Evolutionary conservation across 2,329 filamentous ascomycete genomes (phyloP).

Genomic region (Amphichorda felina): DNA sequence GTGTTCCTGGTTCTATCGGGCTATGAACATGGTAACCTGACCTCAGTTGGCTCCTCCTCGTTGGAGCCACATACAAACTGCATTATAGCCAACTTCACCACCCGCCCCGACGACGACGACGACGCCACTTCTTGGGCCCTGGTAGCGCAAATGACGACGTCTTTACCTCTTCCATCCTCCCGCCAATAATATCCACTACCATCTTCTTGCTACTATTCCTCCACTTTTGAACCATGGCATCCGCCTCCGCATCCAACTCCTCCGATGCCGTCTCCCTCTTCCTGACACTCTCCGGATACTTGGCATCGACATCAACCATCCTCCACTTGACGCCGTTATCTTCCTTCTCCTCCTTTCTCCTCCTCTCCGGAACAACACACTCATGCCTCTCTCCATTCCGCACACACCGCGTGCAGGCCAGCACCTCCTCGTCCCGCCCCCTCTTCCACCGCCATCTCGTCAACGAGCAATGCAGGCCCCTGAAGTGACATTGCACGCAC

Average conservation of each 20-base stretch:
- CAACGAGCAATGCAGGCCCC: slow-evolving; percentile 12
- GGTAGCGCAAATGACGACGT: neutral
- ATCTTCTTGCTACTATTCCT: neutral
- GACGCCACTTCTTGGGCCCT: too few relatives aligned
- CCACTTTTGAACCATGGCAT: neutral
- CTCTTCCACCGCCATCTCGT: neutral
- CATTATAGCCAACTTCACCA: too few relatives aligned
- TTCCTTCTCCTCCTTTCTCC: neutral
- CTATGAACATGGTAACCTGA: too few relatives aligned
- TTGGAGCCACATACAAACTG: too few relatives aligned
- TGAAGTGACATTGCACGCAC: slow-evolving; percentile 13
- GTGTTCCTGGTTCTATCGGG: too few relatives aligned
- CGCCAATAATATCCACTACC: slow-evolving; percentile 1
- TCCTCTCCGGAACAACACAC: neutral
- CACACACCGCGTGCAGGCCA: neutral
- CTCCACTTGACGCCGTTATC: neutral
- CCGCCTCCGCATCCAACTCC: neutral
- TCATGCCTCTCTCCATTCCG: neutral
- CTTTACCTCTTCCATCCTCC: slow-evolving; percentile 1
- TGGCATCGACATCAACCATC: neutral
- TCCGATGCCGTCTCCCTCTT: neutral
- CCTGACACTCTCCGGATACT: neutral
- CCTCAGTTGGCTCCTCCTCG: too few relatives aligned
- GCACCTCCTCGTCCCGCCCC: neutral
- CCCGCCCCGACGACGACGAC: too few relatives aligned